A percentile compares a stretch with the other conserved stretches of the same genome.
Evolutionary conservation across 2,329 filamentous ascomycete genomes (phyloP).

Genomic region (Botrytis paeoniae): DNA sequence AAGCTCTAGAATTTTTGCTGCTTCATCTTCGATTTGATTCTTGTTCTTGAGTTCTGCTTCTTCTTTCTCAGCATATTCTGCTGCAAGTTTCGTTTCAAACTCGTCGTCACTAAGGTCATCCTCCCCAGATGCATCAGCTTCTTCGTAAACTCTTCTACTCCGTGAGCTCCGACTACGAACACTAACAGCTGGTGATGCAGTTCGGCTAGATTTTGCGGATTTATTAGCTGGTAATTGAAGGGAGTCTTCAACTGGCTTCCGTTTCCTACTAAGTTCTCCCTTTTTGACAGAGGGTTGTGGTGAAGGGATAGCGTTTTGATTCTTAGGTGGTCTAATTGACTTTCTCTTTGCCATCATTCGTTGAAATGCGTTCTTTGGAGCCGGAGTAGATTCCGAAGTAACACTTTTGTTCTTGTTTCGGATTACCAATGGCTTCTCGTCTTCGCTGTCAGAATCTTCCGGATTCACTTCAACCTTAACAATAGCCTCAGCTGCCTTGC

Average conservation of each 20-base stretch:
- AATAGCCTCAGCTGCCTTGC: slow-evolving; percentile 21
- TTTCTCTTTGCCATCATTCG: slow-evolving; percentile 40
- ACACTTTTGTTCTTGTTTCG: slow-evolving; percentile 27
- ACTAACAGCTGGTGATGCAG: slow-evolving; percentile 63
- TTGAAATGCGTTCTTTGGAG: slow-evolving; percentile 46
- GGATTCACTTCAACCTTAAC: slow-evolving; percentile 19
- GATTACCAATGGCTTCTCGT: slow-evolving; percentile 32
- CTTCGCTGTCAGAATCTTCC: slow-evolving; percentile 34
- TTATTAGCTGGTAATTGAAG: slow-evolving; percentile 54
- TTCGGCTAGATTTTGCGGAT: slow-evolving; percentile 69
- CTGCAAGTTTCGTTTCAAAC: slow-evolving; percentile 75
- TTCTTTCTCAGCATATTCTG: slow-evolving; percentile 51
- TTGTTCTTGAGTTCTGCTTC: slow-evolving; percentile 51
- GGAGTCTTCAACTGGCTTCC: slow-evolving; percentile 47
- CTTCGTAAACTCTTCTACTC: slow-evolving; percentile 46
- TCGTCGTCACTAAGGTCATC: slow-evolving; percentile 73
- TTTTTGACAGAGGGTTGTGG: neutral
- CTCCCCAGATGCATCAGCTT: slow-evolving; percentile 58
- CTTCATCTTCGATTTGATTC: slow-evolving; percentile 54
- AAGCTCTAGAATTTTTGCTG: slow-evolving; percentile 66
- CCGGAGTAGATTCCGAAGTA: slow-evolving; percentile 18
- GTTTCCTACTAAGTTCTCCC: slow-evolving; percentile 50
- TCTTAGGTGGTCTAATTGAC: slow-evolving; percentile 13
- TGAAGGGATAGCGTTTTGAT: neutral
- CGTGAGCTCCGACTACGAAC: slow-evolving; percentile 44